Conservation (phyloP, 306 rosid species). For the Cicer cuneatum region DNA sequence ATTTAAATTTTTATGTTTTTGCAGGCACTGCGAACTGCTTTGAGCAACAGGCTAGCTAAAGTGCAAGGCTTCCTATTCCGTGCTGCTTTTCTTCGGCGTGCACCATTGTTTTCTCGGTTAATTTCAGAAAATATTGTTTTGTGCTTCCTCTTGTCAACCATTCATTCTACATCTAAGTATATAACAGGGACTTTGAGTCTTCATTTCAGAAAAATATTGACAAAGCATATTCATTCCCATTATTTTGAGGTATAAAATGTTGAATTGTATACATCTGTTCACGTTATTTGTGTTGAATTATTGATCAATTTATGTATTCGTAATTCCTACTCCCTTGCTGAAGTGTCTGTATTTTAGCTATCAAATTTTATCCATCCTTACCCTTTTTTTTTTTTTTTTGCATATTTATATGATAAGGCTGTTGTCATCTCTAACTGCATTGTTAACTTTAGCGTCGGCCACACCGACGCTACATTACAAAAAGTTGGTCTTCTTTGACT, state of each 20-base stretch:
- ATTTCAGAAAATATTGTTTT: constrained; percentile 88
- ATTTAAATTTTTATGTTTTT: constrained; percentile 42
- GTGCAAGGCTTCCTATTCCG: constrained; percentile 99
- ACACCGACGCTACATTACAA: too few species aligned
- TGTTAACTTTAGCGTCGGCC: too few species aligned
- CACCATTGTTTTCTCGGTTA: constrained; percentile 80
- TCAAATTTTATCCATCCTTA: constrained; percentile 19
- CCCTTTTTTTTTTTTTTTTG: background rate
- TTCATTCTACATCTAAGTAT: constrained; percentile 88
- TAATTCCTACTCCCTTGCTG: constrained; percentile 30
- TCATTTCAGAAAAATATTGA: constrained; percentile 92
- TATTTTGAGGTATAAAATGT: constrained; percentile 83
- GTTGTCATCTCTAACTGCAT: constrained; percentile 3
- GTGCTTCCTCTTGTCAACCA: constrained; percentile 86
- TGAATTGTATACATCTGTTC: constrained; percentile 27
- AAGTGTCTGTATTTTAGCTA: constrained; percentile 27
- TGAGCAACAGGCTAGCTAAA: constrained; percentile 99
- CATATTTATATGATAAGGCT: constrained; percentile 1
- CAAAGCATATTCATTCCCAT: constrained; percentile 85
- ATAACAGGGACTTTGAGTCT: constrained; percentile 92
- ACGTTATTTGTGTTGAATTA: constrained; percentile 6
- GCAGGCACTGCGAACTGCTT: constrained; percentile 87
- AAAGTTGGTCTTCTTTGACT: too few species aligned
- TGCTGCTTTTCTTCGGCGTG: constrained; percentile 98
- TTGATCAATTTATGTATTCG: constrained; percentile 28